Base-by-base conservation (phyloP, 2,329 filamentous ascomycete species). In the Parafenestella ontariensis region DNA sequence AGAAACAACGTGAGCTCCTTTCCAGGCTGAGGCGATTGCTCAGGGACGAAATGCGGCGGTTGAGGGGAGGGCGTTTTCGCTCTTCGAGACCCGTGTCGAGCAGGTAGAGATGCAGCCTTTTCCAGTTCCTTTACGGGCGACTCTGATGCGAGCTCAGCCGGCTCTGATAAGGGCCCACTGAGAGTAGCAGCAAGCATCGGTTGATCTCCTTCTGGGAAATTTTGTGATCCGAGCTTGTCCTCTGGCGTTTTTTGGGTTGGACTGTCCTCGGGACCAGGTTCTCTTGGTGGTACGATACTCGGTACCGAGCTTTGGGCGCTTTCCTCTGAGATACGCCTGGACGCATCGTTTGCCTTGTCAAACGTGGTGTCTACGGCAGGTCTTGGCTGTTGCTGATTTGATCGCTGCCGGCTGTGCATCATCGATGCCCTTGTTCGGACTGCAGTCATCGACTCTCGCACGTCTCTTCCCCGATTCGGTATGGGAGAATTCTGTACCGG, bases 1-100 rank as follows among this genome's bases (percentile, higher is more conserved):
- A 98, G 77, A 74, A 98, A 99, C 34, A 99, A 80, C 0, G 94
- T 98, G 46, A 99, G 82, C 64, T 97, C 92, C 72, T 96, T 96
- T 8, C 88, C 89, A 6, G 87, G 81, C 31, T 89, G 88, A 8
- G 91, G 92, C 0, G 89, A 90, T 26, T 79, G 75, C 29, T 82
- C 80, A 3, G 79, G 76, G n/a, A 79, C 69, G 50, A 79, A 82
- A 50, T 78, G 77, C 11, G 72, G 70, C 7, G 69, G 68, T 18
- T 78, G 78, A 11, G 79, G 78, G 3, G 79, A 74, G 3, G 73
- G 70, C 3, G 75, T 68, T 51, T 76, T 77, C 4, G 62, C 58
- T 46, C 69, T 67, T 15, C 70, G 66, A 11, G 75, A 76, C 21
- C 61, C 64, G 46, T 64, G 61, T 24, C 74, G 69, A 13, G 59